Percentiles rank a stretch among this genome's conserved stretches.
These are phyloP conservation scores for Limonomyces culmigenus DNA, from an alignment of 1,284 basidiomycete species.

Conservation along the genomic window DNA sequence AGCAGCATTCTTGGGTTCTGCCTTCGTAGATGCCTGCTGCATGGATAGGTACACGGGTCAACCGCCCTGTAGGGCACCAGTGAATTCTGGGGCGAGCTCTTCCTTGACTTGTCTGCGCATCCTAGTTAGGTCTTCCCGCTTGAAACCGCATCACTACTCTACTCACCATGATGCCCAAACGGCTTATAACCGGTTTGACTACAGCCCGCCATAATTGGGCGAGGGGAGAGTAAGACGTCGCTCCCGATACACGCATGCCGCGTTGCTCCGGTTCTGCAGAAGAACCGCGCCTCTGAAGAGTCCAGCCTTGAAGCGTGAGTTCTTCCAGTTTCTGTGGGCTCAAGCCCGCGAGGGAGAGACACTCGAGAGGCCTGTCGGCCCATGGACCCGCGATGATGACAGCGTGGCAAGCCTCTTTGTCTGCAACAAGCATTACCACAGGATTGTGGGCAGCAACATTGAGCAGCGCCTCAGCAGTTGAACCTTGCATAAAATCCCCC, in stretches of 20 bases:
- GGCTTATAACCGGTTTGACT: not conserved
- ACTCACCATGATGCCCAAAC: no score
- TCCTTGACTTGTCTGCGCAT: not conserved
- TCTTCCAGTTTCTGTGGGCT: not conserved
- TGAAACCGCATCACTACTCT: no score
- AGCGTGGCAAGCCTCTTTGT: not conserved
- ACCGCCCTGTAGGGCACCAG: not conserved
- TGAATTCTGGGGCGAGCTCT: not conserved
- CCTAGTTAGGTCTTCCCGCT: no score
- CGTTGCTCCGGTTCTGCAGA: not conserved
- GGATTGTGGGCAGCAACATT: not conserved
- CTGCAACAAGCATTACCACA: not conserved
- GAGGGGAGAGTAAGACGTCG: not conserved
- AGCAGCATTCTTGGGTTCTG: no score
- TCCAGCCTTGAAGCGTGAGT: not conserved
- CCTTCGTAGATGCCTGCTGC: not conserved
- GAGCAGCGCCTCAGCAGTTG: not conserved
- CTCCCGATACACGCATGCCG: not conserved
- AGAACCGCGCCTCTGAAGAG: not conserved
- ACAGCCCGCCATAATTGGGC: not conserved
- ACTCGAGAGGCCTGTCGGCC: not conserved
- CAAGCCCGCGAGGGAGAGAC: not conserved
- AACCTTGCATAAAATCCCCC: no score
- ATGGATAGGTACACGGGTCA: not conserved
- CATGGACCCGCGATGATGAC: not conserved